Percentiles rank a stretch among this genome's conserved stretches.
Evolutionary conservation across 2,329 filamentous ascomycete genomes (phyloP).

Genomic region (Fusarium aywerte): DNA sequence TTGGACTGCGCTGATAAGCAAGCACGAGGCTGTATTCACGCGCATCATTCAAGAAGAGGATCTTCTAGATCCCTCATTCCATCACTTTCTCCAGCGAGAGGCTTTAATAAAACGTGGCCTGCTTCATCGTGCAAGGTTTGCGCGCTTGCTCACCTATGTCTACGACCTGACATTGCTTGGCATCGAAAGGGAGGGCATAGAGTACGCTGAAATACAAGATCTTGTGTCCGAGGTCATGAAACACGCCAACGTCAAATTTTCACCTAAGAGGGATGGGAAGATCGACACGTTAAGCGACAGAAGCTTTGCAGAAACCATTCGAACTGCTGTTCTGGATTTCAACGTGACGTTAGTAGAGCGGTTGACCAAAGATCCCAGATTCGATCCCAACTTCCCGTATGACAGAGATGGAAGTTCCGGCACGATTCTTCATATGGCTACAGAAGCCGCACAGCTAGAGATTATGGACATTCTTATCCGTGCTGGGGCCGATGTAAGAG

Average conservation of each 20-base stretch:
- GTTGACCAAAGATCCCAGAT: constrained; percentile 47
- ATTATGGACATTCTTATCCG: constrained; percentile 47
- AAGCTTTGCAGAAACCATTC: constrained; percentile 38
- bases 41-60: constrained; percentile 29
- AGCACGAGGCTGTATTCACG: constrained; percentile 43
- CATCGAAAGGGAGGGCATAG: constrained; percentile 3
- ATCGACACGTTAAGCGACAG: constrained; percentile 30
- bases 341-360: constrained; percentile 43
- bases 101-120: constrained; percentile 20
- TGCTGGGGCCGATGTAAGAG: constrained; percentile 45
- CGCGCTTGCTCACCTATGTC: constrained; percentile 39
- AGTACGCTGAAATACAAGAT: constrained; percentile 25
- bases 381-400: constrained; percentile 45
- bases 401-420: constrained; percentile 25
- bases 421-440: constrained; percentile 50
- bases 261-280: constrained; percentile 7
- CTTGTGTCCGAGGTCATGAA: constrained; percentile 31
- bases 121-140: constrained; percentile 25
- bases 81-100: constrained; percentile 27
- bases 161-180: constrained; percentile 41
- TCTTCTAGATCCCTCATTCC: constrained; percentile 32
- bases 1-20: constrained; percentile 42
- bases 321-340: constrained; percentile 44
- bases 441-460: constrained; percentile 39
- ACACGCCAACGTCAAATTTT: constrained; percentile 26